These are phyloP conservation scores for Neckera pumila DNA, from an alignment of 225 moss, liverwort and hornwort species.

Conservation along the genomic window DNA sequence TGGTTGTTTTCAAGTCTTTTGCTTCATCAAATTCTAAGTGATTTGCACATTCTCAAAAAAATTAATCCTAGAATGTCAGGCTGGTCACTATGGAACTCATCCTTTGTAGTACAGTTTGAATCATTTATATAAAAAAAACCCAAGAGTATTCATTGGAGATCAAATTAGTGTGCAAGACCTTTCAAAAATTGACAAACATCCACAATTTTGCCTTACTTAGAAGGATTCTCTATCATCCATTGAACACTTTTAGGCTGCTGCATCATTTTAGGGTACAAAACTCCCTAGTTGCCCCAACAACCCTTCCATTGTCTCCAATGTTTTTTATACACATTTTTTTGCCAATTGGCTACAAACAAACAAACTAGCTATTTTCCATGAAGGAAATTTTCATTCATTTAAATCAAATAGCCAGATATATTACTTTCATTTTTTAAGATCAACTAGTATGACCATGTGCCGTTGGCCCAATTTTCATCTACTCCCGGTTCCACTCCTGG, in stretches of 20 bases:
- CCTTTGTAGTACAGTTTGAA: accelerated
- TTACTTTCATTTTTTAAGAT: not conserved
- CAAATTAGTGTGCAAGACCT: too few species aligned
- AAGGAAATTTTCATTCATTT: not conserved
- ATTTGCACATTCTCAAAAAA: too few species aligned
- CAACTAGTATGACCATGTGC: too few species aligned
- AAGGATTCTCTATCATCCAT: not conserved
- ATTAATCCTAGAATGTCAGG: accelerated
- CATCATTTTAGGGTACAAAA: accelerated
- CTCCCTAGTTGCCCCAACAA: too few species aligned
- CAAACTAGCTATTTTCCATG: not conserved
- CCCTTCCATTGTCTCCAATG: too few species aligned
- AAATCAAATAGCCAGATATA: accelerated
- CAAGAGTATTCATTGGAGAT: too few species aligned
- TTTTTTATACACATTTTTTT: too few species aligned
- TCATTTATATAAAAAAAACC: too few species aligned
- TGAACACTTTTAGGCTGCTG: accelerated
- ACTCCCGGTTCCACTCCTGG: too few species aligned
- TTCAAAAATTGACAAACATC: accelerated
- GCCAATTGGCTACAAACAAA: too few species aligned
- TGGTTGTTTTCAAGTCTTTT: not conserved
- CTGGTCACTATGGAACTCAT: too few species aligned
- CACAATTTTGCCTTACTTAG: not conserved
- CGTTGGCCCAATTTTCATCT: too few species aligned
- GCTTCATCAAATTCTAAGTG: not conserved